phyloP scores from a whole-genome alignment of 2,329 filamentous ascomycete species.

The Colletotrichum australisinense region DNA sequence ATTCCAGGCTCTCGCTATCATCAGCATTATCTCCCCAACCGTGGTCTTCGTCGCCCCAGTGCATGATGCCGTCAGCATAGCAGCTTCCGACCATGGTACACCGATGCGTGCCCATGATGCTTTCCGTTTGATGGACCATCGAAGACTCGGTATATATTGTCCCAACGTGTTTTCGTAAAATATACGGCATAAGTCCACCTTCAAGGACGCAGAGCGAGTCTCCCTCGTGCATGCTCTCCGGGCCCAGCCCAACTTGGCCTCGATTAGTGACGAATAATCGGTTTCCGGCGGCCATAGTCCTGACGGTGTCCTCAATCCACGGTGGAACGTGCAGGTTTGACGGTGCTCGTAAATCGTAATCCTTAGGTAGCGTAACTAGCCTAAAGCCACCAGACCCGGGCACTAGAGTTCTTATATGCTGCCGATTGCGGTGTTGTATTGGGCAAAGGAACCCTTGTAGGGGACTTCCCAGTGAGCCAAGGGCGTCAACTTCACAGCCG shows the following conservation, averaged over 20 bases:
- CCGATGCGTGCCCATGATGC: background rate
- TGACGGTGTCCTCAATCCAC: constrained; percentile 8
- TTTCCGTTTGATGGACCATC: background rate
- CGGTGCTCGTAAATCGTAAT: background rate
- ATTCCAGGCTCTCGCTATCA: background rate
- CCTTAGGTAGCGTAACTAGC: background rate
- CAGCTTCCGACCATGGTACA: constrained; percentile 19
- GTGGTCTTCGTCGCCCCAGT: background rate
- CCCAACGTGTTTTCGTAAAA: background rate
- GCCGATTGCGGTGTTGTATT: too few species aligned
- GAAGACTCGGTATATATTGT: background rate
- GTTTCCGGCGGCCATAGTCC: background rate
- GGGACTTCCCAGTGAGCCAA: background rate
- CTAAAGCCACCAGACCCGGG: background rate
- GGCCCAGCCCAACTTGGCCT: constrained; percentile 8
- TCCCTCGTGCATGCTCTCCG: background rate
- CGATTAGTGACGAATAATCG: constrained; percentile 1
- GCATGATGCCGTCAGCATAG: constrained; percentile 23
- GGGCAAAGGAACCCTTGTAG: too few species aligned
- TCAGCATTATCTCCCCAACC: background rate
- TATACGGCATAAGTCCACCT: constrained; percentile 16
- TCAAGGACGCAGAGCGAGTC: constrained; percentile 10
- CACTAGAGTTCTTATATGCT: too few species aligned
- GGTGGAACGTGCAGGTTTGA: background rate
- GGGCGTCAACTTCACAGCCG: background rate